A percentile compares a stretch with the other conserved stretches of the same genome.
Conservation (phyloP, 306 rosid species). For the Acacia confusa region DNA sequence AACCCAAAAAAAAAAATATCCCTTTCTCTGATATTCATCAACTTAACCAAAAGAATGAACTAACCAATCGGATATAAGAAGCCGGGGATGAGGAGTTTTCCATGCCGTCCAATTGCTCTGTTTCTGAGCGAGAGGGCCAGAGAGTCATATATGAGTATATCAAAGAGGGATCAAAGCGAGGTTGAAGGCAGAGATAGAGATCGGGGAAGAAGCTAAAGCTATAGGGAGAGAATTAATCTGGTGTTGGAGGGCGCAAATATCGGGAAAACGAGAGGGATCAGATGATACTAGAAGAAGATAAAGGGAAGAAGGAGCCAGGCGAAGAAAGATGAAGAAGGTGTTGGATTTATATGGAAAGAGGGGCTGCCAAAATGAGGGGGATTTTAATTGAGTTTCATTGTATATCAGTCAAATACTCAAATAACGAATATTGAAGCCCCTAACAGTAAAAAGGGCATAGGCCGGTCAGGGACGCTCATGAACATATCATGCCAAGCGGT, state of each 20-base stretch:
- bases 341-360: slow-evolving; percentile 28
- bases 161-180: neutral
- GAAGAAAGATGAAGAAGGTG: slow-evolving; percentile 29
- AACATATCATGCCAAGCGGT: slow-evolving; percentile 20
- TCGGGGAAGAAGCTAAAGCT: neutral
- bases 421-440: neutral
- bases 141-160: neutral
- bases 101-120: slow-evolving; percentile 36
- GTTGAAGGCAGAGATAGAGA: neutral
- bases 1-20: no score
- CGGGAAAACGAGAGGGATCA: slow-evolving; percentile 11
- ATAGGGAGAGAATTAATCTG: neutral
- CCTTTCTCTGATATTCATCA: neutral
- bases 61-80: slow-evolving; percentile 82
- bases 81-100: slow-evolving; percentile 66
- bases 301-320: neutral
- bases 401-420: neutral
- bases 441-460: neutral
- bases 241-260: neutral
- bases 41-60: neutral
- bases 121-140: neutral
- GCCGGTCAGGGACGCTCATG: neutral
- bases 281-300: neutral
- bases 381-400: neutral
- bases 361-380: neutral